Percentiles rank a stretch among this genome's conserved stretches.
Evolutionary conservation across 1,284 basidiomycete genomes (phyloP).

Genomic region (Lentinula novae-zelandiae): DNA sequence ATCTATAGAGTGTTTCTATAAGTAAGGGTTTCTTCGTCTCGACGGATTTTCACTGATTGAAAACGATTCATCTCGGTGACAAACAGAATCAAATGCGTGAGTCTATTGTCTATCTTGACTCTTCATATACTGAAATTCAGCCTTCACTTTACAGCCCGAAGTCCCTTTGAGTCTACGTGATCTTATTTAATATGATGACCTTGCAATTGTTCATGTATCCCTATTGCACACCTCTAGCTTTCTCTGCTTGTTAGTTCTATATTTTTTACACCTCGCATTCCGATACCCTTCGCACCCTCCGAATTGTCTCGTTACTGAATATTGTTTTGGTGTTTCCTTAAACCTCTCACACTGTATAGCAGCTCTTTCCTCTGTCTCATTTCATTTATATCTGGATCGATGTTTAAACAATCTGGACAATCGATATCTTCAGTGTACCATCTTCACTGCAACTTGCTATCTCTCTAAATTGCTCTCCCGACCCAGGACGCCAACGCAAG

Average conservation of each 20-base stretch:
- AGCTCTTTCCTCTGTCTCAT: slow-evolving; percentile 34
- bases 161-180: slow-evolving; percentile 84
- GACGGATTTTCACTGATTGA: no score
- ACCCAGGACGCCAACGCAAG: slow-evolving; percentile 48
- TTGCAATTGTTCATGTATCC: slow-evolving; percentile 68
- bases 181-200: slow-evolving; percentile 62
- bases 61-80: no score
- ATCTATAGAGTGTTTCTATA: slow-evolving; percentile 96
- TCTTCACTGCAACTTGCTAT: slow-evolving; percentile 68
- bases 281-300: slow-evolving; percentile 63
- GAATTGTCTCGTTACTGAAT: slow-evolving; percentile 65
- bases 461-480: slow-evolving; percentile 23
- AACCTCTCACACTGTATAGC: slow-evolving; percentile 67
- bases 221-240: slow-evolving; percentile 47
- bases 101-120: slow-evolving; percentile 26
- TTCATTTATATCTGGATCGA: slow-evolving; percentile 40
- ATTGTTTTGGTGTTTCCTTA: slow-evolving; percentile 39
- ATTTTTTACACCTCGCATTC: slow-evolving; percentile 32
- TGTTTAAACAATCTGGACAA: slow-evolving; percentile 36
- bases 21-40: slow-evolving; percentile 39
- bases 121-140: slow-evolving; percentile 12
- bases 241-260: slow-evolving; percentile 26
- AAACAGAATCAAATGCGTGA: slow-evolving; percentile 82
- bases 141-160: slow-evolving; percentile 58
- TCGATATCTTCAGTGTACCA: slow-evolving; percentile 72